Evolutionary conservation across 202 grass and related monocot species (phyloP).

Genomic region (Zoysia matrella): DNA sequence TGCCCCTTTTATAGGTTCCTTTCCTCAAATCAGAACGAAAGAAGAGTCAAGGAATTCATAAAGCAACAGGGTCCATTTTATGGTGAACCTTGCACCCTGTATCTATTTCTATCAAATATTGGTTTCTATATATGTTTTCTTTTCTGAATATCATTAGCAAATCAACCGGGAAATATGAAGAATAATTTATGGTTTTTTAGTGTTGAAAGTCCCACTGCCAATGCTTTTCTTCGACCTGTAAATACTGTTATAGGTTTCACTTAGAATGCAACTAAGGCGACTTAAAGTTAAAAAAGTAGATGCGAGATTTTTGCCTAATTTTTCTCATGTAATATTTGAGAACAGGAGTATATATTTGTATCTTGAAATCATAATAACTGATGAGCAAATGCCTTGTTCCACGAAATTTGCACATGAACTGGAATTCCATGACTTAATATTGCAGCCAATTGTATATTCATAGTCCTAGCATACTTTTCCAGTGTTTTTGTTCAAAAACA

Average conservation of each 20-base stretch:
- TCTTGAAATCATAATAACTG: no score
- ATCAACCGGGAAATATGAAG: neutral
- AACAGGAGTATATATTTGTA: no score
- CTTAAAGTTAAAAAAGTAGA: neutral
- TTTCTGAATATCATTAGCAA: neutral
- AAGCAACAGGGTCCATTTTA: neutral
- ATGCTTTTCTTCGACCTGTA: neutral
- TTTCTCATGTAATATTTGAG: no score
- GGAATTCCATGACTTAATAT: no score
- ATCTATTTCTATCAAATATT: neutral
- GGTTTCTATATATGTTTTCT: neutral
- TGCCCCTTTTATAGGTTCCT: neutral
- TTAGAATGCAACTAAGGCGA: conserved; percentile 13
- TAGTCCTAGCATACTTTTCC: no score
- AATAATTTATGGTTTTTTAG: neutral
- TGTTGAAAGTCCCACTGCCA: neutral
- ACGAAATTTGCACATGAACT: no score
- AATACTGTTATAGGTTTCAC: neutral
- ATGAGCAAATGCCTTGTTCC: no score
- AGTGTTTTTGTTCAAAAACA: no score
- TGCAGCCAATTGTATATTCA: no score
- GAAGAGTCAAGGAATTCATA: neutral
- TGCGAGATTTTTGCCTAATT: no score
- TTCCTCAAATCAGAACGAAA: neutral
- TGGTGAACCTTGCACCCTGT: neutral